Conservation (phyloP, 228 moss, liverwort and hornwort species). For the Sphagnum fallax region DNA sequence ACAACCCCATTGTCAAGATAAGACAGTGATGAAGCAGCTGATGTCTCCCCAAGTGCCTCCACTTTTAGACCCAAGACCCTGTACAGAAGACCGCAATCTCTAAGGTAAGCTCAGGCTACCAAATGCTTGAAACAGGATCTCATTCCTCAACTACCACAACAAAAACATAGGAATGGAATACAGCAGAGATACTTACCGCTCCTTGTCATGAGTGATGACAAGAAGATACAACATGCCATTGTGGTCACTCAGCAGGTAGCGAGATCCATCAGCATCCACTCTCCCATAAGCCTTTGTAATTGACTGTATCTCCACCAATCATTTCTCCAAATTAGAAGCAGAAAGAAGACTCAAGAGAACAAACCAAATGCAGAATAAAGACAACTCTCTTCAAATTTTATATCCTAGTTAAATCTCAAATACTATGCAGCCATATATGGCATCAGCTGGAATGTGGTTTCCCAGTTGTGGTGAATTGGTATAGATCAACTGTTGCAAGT, state of each 20-base stretch:
- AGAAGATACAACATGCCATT: conserved; percentile 83
- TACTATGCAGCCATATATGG: too few relatives aligned
- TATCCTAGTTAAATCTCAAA: too few relatives aligned
- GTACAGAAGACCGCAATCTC: conserved; percentile 6
- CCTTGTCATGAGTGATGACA: conserved; percentile 88
- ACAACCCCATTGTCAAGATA: conserved; percentile 92
- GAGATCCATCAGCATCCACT: conserved; percentile 90
- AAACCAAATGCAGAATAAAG: too few relatives aligned
- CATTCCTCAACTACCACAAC: not conserved
- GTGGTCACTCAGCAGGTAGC: conserved; percentile 88
- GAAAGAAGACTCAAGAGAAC: too few relatives aligned
- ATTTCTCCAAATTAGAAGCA: not conserved
- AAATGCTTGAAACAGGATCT: too few relatives aligned
- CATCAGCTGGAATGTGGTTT: too few relatives aligned
- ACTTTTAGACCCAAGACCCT: conserved; percentile 78
- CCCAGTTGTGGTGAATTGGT: too few relatives aligned
- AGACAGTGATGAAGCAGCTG: conserved; percentile 81
- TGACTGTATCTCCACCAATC: conserved; percentile 45
- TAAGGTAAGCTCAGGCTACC: not conserved
- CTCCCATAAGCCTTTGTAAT: conserved; percentile 97
- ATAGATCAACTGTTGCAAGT: too few relatives aligned
- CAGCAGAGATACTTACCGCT: conserved; percentile 41
- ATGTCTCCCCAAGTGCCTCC: conserved; percentile 89
- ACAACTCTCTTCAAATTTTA: too few relatives aligned
- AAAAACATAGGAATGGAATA: not conserved